A percentile compares a stretch with the other conserved stretches of the same genome.
Evolutionary conservation across 306 rosid genomes (phyloP).

Genomic region (Carpinus viminea): DNA sequence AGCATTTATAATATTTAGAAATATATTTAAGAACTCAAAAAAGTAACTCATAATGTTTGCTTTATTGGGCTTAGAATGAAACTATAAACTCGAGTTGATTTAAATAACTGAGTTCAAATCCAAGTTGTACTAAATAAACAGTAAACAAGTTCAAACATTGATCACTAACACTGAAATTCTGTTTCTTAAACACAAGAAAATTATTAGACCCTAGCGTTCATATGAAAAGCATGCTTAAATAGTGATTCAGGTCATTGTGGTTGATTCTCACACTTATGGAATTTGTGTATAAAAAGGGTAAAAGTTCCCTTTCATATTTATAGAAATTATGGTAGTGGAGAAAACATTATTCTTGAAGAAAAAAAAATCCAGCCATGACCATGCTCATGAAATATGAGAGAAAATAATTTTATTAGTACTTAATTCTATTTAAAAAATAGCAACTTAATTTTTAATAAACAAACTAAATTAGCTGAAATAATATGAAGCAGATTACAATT

Average conservation of each 20-base stretch:
- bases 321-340: too few species aligned
- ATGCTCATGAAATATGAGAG: background rate
- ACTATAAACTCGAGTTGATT: background rate
- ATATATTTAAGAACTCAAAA: background rate
- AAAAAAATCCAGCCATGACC: too few species aligned
- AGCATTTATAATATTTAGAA: too few species aligned
- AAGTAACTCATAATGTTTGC: background rate
- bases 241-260: too few species aligned
- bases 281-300: too few species aligned
- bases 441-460: background rate
- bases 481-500: slow-evolving; percentile 15
- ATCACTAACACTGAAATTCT: background rate
- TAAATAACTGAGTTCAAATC: background rate
- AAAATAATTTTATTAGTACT: background rate
- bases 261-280: too few species aligned
- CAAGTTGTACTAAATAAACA: background rate
- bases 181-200: background rate
- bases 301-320: too few species aligned
- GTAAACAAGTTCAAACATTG: background rate
- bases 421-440: background rate
- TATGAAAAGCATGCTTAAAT: background rate
- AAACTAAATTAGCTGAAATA: background rate
- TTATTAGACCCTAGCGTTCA: background rate
- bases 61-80: background rate
- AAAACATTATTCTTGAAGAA: too few species aligned